phyloP scores from a whole-genome alignment of 2,329 filamentous ascomycete genomes.

The Neurospora crassa region DNA sequence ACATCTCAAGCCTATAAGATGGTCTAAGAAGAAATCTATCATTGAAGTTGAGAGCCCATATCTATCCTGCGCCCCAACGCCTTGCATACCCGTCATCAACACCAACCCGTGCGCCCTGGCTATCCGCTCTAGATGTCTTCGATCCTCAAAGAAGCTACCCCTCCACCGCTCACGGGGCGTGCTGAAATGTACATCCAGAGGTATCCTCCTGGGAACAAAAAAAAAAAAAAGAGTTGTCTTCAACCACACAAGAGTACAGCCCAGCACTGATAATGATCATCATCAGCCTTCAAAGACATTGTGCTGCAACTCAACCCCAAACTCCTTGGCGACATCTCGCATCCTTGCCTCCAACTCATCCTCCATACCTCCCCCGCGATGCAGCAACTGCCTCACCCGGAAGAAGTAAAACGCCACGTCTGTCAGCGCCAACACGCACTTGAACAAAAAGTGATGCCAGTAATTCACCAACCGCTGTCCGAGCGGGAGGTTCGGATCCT shows the following conservation, averaged over 20 bases:
- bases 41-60: not conserved
- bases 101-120: not conserved
- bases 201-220: not conserved
- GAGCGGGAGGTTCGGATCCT: constrained; percentile 56
- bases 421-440: constrained; percentile 60
- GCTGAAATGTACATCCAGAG: not conserved
- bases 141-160: not conserved
- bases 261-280: not conserved
- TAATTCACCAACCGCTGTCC: constrained; percentile 57
- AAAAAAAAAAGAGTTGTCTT: not conserved
- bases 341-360: constrained; percentile 86
- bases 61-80: not conserved
- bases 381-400: constrained; percentile 67
- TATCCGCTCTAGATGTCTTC: not conserved
- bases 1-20: not conserved
- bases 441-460: constrained; percentile 74
- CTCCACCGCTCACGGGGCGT: not conserved
- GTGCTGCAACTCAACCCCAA: constrained; percentile 85
- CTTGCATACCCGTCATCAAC: not conserved
- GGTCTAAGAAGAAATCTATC: not conserved
- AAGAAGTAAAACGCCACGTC: constrained; percentile 80
- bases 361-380: constrained; percentile 77
- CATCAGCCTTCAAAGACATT: constrained; percentile 73
- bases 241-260: not conserved
- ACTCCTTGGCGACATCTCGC: constrained; percentile 79